phyloP scores from a whole-genome alignment of 768 basidiomycete species.

The Cyathus striatus region DNA sequence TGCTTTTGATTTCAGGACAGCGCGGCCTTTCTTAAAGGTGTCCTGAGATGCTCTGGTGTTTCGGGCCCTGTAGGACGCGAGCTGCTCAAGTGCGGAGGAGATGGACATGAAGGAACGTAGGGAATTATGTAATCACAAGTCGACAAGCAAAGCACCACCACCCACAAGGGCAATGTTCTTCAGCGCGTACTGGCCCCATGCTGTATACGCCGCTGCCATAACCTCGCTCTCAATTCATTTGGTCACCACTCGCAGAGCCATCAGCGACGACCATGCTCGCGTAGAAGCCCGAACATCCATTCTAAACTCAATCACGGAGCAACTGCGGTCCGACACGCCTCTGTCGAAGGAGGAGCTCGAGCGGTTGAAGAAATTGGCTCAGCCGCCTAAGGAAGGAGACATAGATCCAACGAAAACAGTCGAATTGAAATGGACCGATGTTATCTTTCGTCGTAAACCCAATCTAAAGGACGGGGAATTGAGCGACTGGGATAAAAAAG shows the following conservation, averaged over 20 bases:
- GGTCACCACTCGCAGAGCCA: constrained; percentile 43
- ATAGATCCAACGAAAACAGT: constrained; percentile 11
- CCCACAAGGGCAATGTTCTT: background rate
- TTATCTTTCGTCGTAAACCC: constrained; percentile 38
- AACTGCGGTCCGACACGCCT: constrained; percentile 41
- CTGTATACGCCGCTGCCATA: constrained; percentile 60
- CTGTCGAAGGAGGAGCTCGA: constrained; percentile 47
- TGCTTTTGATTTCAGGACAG: constrained; percentile 43
- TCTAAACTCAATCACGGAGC: constrained; percentile 51
- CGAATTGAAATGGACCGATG: constrained; percentile 43
- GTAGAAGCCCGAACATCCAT: constrained; percentile 56
- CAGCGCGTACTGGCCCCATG: constrained; percentile 50
- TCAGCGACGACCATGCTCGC: constrained; percentile 50
- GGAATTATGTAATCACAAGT: background rate
- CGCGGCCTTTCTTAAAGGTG: constrained; percentile 46
- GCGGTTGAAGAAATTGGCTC: constrained; percentile 50
- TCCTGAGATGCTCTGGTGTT: constrained; percentile 55
- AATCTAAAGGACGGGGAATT: constrained; percentile 12
- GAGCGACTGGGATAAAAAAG: constrained; percentile 32
- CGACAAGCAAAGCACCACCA: too few relatives aligned
- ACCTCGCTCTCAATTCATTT: constrained; percentile 67
- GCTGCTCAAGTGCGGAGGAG: constrained; percentile 40
- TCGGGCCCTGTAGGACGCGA: constrained; percentile 49
- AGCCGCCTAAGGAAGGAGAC: constrained; percentile 10
- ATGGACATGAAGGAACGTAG: constrained; percentile 33